These are phyloP conservation scores for Kurtzmaniella quercitrusa DNA, from an alignment of 1,139 yeast genomes.

Conservation along the genomic window DNA sequence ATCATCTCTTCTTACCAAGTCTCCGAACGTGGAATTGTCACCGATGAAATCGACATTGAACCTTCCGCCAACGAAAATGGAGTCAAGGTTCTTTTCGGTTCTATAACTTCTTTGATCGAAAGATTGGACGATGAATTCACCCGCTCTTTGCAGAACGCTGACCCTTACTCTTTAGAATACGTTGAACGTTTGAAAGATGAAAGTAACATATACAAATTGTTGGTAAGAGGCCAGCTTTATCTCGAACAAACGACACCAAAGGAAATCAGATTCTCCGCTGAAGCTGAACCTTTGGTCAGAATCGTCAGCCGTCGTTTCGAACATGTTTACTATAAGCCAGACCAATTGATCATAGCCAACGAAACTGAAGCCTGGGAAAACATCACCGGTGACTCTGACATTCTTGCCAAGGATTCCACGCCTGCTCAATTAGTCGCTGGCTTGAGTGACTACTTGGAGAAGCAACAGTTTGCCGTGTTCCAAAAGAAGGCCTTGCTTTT, in stretches of 20 bases:
- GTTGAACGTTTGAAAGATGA: slow-evolving; percentile 90
- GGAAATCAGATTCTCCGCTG: slow-evolving; percentile 27
- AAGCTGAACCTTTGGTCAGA: slow-evolving; percentile 67
- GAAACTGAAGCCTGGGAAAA: slow-evolving; percentile 72
- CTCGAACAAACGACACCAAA: slow-evolving; percentile 61
- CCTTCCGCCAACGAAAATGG: slow-evolving; percentile 68
- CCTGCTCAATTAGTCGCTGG: slow-evolving; percentile 53
- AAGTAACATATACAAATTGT: slow-evolving; percentile 64
- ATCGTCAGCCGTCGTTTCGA: slow-evolving; percentile 82
- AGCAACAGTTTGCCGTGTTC: slow-evolving; percentile 63
- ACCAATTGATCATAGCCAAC: slow-evolving; percentile 60
- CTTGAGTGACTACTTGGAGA: slow-evolving; percentile 61
- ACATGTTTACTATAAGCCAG: slow-evolving; percentile 90
- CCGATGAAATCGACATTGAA: slow-evolving; percentile 77
- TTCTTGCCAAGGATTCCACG: slow-evolving; percentile 28
- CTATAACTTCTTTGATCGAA: slow-evolving; percentile 81
- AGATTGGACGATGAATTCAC: slow-evolving; percentile 94
- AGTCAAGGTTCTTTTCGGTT: slow-evolving; percentile 72
- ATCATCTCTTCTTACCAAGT: slow-evolving; percentile 56
- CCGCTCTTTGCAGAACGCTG: slow-evolving; percentile 80
- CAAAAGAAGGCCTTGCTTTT: slow-evolving; percentile 81
- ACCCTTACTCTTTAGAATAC: slow-evolving; percentile 94
- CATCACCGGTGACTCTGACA: slow-evolving; percentile 33
- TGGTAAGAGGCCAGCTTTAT: slow-evolving; percentile 83
- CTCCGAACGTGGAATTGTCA: slow-evolving; percentile 68